Conservation (phyloP, 441 rosid genomes). For the Populus trichocarpa region DNA sequence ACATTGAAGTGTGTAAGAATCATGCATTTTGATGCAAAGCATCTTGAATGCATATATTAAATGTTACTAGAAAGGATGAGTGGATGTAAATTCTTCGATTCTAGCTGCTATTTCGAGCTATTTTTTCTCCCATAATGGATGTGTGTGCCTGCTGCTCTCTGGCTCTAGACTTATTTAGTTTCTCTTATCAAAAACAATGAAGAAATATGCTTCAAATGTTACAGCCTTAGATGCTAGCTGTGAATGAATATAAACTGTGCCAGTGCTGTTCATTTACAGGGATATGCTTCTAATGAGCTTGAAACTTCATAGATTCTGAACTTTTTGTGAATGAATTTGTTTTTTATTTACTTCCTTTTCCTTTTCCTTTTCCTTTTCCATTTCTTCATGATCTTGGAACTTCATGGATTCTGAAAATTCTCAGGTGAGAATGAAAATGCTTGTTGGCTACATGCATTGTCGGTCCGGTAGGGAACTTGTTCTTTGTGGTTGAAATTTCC, state of each 20-base stretch:
- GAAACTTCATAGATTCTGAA: too few relatives aligned
- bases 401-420: too few relatives aligned
- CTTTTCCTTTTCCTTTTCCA: background rate
- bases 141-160: background rate
- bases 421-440: too few relatives aligned
- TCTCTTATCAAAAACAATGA: background rate
- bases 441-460: too few relatives aligned
- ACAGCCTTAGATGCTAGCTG: background rate
- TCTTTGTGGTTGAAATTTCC: too few relatives aligned
- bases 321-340: background rate
- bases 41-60: constrained; percentile 1
- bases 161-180: background rate
- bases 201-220: background rate
- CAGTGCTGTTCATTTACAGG: background rate
- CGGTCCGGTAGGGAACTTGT: too few relatives aligned
- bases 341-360: too few relatives aligned
- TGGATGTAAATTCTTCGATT: background rate
- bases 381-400: too few relatives aligned
- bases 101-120: background rate
- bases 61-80: background rate
- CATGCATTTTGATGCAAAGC: background rate
- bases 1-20: constrained; percentile 5
- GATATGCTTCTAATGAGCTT: too few relatives aligned
- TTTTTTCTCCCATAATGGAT: background rate
- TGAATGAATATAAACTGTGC: background rate